Evolutionary conservation across 257 asterid genomes (phyloP), one percentile per base, ranked within the genome.

Genomic region (Asclepias syriaca): DNA sequence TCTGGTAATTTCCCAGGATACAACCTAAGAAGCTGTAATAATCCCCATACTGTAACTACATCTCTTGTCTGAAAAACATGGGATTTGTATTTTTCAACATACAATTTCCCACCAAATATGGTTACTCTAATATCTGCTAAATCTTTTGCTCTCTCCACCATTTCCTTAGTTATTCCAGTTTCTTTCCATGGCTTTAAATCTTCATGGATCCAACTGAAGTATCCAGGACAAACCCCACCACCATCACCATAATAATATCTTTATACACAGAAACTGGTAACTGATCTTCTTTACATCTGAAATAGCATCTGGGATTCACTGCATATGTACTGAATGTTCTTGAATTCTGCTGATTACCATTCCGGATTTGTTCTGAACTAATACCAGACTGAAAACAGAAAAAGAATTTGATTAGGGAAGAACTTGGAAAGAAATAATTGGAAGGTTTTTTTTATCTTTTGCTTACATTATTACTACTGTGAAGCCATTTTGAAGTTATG

Each of bases 401-500:
- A 43, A 43, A 43, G 4, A 0, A 1, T 0, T 7, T 43, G 48
- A 43, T 43, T 9, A 6, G 48, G 46, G 39, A 54, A 4, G 49
- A 64, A 40, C 5, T 16, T 5, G 32, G 18, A 50, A 65, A 9
- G 15, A 37, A 24, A 22, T 37, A 69, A 29, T 29, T 8, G 8
- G 8, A 6, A 40, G 10, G 34, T 29, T 29, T 2, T 1, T 29
- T 29, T 29, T 29, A 0, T 2, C 0, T 40, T 8, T 40, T 40
- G 74, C 90, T 78, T 86, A 91, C 97, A 9, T 78, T 8, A 24
- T 24, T 24, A 24, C 0, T 24, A 9, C 48, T 43, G 68, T 88
- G 81, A 65, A 82, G 83, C 93, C 91, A 86, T 77, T 69, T 83
- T 66, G 82, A 78, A 40, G 87, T 67, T 6, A 84, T 66, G 54